Conservation (phyloP, 306 rosid genomes). For the Castanea sativa region DNA sequence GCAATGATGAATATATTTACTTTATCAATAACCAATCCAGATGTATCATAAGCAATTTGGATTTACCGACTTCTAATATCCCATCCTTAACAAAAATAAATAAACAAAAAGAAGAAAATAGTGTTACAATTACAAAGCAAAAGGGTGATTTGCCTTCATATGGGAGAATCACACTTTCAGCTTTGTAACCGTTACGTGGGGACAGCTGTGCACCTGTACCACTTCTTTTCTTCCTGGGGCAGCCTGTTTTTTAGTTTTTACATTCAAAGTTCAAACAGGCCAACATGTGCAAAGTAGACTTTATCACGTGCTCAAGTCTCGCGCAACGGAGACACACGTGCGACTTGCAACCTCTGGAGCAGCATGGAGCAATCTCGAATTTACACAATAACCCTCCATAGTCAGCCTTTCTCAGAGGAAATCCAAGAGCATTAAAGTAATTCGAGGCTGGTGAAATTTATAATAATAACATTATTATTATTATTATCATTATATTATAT, state of each 20-base stretch:
- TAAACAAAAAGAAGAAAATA: no score
- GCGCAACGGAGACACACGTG: slow-evolving; percentile 50
- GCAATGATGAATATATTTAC: no score
- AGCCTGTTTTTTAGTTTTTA: neutral
- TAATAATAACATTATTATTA: no score
- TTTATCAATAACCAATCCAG: no score
- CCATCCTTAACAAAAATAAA: no score
- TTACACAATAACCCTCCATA: slow-evolving; percentile 2
- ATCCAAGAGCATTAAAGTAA: neutral
- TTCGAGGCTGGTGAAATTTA: neutral
- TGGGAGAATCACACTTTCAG: slow-evolving; percentile 25
- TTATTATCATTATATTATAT: neutral
- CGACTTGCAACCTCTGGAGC: slow-evolving; percentile 48
- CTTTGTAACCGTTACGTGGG: slow-evolving; percentile 27
- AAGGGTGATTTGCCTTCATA: slow-evolving; percentile 2
- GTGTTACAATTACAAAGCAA: neutral
- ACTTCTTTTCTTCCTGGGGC: neutral
- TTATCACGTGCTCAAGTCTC: slow-evolving; percentile 42
- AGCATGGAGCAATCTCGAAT: slow-evolving; percentile 24
- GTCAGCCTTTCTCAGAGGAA: no score
- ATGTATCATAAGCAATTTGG: no score
- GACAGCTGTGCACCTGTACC: slow-evolving; percentile 30
- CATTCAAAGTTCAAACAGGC: slow-evolving; percentile 2
- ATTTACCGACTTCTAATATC: no score
- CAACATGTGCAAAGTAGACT: slow-evolving; percentile 27